Base-by-base conservation (phyloP, 495 filamentous ascomycete species). In the Hamigera avellanea region DNA sequence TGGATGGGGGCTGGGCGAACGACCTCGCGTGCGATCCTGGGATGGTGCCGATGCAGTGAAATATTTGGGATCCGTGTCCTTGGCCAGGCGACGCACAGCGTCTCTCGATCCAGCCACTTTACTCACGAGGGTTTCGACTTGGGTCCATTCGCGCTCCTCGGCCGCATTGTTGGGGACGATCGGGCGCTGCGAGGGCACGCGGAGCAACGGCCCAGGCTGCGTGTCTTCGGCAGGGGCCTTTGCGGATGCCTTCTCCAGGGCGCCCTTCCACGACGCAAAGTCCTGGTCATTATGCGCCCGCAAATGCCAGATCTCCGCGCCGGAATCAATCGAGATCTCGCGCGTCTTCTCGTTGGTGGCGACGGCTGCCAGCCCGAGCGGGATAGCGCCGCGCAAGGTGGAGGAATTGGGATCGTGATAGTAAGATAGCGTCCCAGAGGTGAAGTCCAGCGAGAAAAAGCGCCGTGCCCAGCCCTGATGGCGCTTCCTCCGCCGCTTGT, bases 241-340 rank as follows among this genome's bases (percentile, higher is more conserved):
- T 36, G 56, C 54, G 40, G 61, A 85, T 6, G 88, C 88, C 42
- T 69, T 75, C 54, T 96, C 87, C 19, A 98, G 56, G 2, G 88
- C 91, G 30, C 71, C 66, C 28, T 79, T 84, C 91, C 91, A 98
- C 1, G 80, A 79, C 14, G 64, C 67, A 57, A 95, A 98, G 31
- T 96, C 93, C 39, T 76, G 78, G 6, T 75, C 70, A 43, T 81
- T 89, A 17, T 67, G 70, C 15, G 89, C 86, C 42, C 78, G 78
- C n/a, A 98, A 67, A 64, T 95, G 91, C 91, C 91, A 98, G 8
- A 98, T 73, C 55, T 98, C 91, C 4, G 89, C 87, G 0, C 91
- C 91, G 0, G 93, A 96, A 49, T 98, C 91, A 33, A 98, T 86
- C 10, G 84, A 93, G 18, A 98, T 95, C 61, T 96, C 87, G 33